Percentiles rank a stretch among this genome's conserved stretches.
These are phyloP conservation scores for Microthlaspi erraticum DNA, from an alignment of 345 rosid genomes.

Conservation along the genomic window DNA sequence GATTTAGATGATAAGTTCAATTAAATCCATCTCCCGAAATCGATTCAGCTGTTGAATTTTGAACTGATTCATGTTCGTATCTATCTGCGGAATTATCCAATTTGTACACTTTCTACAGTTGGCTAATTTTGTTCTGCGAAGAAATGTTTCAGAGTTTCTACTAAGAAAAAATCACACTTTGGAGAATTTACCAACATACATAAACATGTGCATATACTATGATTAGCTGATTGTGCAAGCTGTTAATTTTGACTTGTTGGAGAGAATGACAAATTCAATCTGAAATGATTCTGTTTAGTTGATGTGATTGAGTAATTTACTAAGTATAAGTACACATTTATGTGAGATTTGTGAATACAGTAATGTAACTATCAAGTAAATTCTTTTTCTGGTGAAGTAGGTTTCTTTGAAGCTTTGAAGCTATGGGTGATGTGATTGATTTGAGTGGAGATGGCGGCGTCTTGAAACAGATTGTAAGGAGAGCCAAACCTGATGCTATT, in stretches of 20 bases:
- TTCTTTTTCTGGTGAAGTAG: neutral
- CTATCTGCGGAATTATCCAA: neutral
- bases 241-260: neutral
- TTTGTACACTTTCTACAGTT: neutral
- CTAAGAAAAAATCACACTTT: neutral
- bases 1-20: conserved; percentile 16
- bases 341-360: neutral
- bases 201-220: neutral
- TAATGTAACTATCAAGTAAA: neutral
- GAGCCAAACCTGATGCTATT: conserved; percentile 67
- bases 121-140: neutral
- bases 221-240: neutral
- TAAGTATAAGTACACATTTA: no score
- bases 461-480: conserved; percentile 61
- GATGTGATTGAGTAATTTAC: conserved; percentile 10
- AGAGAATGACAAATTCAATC: neutral
- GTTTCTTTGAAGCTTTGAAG: conserved; percentile 37
- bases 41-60: neutral
- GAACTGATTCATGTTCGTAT: neutral
- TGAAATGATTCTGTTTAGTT: conserved; percentile 1
- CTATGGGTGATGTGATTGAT: conserved; percentile 68
- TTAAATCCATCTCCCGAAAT: neutral
- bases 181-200: no score
- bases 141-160: conserved; percentile 2
- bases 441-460: conserved; percentile 88